These are phyloP conservation scores for Bisporella sp. DNA, from an alignment of 2,329 filamentous ascomycete species.

Conservation along the genomic window DNA sequence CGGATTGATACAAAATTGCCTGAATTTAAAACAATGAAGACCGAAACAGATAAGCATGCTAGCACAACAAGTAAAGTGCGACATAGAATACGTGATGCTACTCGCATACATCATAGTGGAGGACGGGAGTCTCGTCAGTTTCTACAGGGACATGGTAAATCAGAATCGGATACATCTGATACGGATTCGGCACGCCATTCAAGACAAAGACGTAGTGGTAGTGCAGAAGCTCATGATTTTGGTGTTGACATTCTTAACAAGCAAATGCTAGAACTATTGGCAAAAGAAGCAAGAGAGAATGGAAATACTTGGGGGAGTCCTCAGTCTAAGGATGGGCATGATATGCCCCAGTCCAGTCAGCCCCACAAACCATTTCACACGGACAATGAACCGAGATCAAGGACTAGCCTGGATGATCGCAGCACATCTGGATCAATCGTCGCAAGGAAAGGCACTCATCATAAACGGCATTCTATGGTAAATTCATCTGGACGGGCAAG, in stretches of 20 bases:
- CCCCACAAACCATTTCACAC: constrained; percentile 7
- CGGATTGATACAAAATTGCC: constrained; percentile 26
- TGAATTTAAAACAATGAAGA: constrained; percentile 25
- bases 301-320: constrained; percentile 6
- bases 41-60: constrained; percentile 29
- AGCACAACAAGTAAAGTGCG: constrained; percentile 51
- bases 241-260: constrained; percentile 50
- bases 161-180: constrained; percentile 54
- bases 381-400: constrained; percentile 2
- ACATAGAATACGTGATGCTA: constrained; percentile 44
- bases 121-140: constrained; percentile 44
- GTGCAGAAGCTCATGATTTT: constrained; percentile 35
- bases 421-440: constrained; percentile 16
- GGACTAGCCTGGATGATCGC: constrained; percentile 10
- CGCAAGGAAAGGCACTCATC: constrained; percentile 7
- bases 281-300: constrained; percentile 37
- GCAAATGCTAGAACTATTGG: constrained; percentile 56
- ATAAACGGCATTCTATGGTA: constrained; percentile 14
- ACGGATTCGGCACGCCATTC: constrained; percentile 39
- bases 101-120: constrained; percentile 49
- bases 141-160: constrained; percentile 42
- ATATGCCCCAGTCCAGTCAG: constrained; percentile 12
- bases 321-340: constrained; percentile 5
- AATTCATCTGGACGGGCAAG: constrained; percentile 29
- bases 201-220: constrained; percentile 35